Conservation (phyloP, 805 yeast species). For the Wickerhamiella slavikovae region DNA sequence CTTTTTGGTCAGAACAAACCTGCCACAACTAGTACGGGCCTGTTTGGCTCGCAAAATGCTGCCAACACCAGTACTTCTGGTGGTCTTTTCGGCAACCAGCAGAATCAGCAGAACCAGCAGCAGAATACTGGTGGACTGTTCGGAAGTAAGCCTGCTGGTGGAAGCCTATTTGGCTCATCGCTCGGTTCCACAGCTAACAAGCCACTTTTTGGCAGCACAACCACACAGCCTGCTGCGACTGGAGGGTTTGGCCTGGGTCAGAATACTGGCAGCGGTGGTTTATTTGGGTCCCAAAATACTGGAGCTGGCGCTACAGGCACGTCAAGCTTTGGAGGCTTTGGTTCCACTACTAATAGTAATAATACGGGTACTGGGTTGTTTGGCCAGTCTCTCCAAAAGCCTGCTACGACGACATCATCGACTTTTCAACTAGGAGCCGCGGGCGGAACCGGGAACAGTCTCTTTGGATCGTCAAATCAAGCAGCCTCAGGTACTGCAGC, state of each 20-base stretch:
- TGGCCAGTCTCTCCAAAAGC: slow-evolving; percentile 3
- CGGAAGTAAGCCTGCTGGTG: neutral
- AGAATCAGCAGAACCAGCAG: neutral
- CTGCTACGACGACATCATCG: too few relatives aligned
- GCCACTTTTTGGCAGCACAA: too few relatives aligned
- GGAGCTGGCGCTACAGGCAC: neutral
- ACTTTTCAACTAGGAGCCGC: too few relatives aligned
- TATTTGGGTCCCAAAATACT: neutral
- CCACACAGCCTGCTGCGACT: neutral
- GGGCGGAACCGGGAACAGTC: neutral
- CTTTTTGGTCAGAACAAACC: slow-evolving; percentile 1
- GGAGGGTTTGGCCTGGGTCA: neutral
- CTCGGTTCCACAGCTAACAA: neutral
- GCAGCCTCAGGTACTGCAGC: too few relatives aligned
- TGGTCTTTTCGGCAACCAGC: slow-evolving; percentile 2
- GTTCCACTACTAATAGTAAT: too few relatives aligned
- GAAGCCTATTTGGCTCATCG: neutral
- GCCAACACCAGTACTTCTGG: neutral
- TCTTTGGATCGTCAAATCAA: neutral
- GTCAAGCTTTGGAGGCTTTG: too few relatives aligned
- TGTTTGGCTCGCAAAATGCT: neutral
- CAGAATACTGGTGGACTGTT: neutral
- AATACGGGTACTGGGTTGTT: too few relatives aligned
- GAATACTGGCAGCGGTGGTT: neutral
- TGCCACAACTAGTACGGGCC: neutral